Percentiles rank a stretch among this genome's conserved stretches.
Evolutionary conservation across 2,329 filamentous ascomycete species (phyloP).

Genomic region (Fusarium sp.): DNA sequence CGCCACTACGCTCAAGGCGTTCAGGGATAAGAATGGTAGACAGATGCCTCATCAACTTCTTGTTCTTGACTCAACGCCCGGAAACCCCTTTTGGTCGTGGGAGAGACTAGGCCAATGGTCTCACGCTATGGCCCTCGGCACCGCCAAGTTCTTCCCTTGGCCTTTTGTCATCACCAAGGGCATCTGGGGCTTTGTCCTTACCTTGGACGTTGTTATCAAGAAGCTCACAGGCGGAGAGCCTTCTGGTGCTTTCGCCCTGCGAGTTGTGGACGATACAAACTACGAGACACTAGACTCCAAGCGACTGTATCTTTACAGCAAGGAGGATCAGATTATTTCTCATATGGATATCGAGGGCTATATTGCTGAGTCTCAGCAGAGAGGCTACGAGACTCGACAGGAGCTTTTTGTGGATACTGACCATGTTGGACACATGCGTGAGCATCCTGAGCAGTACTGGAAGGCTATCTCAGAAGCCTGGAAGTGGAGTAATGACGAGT

Average conservation of each 20-base stretch:
- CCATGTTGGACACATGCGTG: slow-evolving; percentile 70
- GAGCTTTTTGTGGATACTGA: slow-evolving; percentile 66
- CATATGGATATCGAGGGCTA: slow-evolving; percentile 66
- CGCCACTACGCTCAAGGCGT: slow-evolving; percentile 60
- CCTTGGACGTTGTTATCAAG: slow-evolving; percentile 48
- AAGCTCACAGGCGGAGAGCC: slow-evolving; percentile 52
- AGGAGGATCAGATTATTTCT: slow-evolving; percentile 65
- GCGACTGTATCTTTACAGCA: slow-evolving; percentile 68
- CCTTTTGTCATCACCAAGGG: slow-evolving; percentile 59
- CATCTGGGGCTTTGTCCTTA: slow-evolving; percentile 58
- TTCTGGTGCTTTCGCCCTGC: slow-evolving; percentile 52
- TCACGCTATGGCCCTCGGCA: slow-evolving; percentile 62
- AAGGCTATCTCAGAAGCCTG: slow-evolving; percentile 49
- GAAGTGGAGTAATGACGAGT: slow-evolving; percentile 30
- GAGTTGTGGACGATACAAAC: slow-evolving; percentile 50
- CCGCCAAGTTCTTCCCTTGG: slow-evolving; percentile 58
- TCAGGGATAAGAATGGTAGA: slow-evolving; percentile 49
- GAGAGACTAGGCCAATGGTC: slow-evolving; percentile 61
- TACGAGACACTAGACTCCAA: slow-evolving; percentile 51
- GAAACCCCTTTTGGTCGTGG: slow-evolving; percentile 53
- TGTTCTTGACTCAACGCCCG: slow-evolving; percentile 64
- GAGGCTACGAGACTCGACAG: slow-evolving; percentile 60
- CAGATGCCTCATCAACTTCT: slow-evolving; percentile 59
- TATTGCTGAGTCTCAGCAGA: slow-evolving; percentile 55
- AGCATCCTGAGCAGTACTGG: slow-evolving; percentile 69